Evolutionary conservation across 371 early-diverging fungal genomes (phyloP).

Genomic region (Mucor mucedo): DNA sequence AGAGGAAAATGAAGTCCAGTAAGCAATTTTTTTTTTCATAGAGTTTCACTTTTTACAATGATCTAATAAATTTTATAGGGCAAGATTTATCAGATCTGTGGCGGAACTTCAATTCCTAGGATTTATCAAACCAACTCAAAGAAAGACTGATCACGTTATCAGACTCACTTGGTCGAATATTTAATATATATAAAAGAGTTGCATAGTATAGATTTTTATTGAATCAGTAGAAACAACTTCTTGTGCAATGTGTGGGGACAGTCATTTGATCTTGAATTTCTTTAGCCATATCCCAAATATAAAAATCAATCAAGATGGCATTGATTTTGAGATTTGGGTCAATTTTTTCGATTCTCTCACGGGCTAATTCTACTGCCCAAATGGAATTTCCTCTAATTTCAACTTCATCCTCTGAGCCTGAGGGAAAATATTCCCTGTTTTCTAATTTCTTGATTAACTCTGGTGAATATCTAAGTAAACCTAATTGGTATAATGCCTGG

Average conservation of each 20-base stretch:
- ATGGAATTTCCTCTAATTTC: slow-evolving; percentile 90
- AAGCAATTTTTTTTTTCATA: slow-evolving; percentile 18
- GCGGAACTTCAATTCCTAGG: slow-evolving; percentile 89
- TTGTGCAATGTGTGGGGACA: slow-evolving; percentile 82
- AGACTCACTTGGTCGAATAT: slow-evolving; percentile 85
- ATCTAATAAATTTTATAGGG: slow-evolving; percentile 39
- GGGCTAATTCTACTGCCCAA: slow-evolving; percentile 81
- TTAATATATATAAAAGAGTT: slow-evolving; percentile 33
- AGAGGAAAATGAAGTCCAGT: slow-evolving; percentile 55
- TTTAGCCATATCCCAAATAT: slow-evolving; percentile 89
- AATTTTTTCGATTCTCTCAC: slow-evolving; percentile 51
- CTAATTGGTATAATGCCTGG: slow-evolving; percentile 76
- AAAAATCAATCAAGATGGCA: slow-evolving; percentile 88
- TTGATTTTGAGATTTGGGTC: slow-evolving; percentile 46
- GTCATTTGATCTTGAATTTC: slow-evolving; percentile 60
- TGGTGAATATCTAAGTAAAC: slow-evolving; percentile 71
- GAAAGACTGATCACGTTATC: slow-evolving; percentile 93
- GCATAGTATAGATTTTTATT: neutral
- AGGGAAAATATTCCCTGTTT: slow-evolving; percentile 51
- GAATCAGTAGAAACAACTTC: slow-evolving; percentile 73
- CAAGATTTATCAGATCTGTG: slow-evolving; percentile 85
- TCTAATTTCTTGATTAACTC: slow-evolving; percentile 56
- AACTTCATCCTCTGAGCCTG: slow-evolving; percentile 72
- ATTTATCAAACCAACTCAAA: slow-evolving; percentile 83
- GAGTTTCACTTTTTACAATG: no score